These are phyloP conservation scores for Trichoderma asperelloides DNA, from an alignment of 495 filamentous ascomycete species.

Conservation along the genomic window DNA sequence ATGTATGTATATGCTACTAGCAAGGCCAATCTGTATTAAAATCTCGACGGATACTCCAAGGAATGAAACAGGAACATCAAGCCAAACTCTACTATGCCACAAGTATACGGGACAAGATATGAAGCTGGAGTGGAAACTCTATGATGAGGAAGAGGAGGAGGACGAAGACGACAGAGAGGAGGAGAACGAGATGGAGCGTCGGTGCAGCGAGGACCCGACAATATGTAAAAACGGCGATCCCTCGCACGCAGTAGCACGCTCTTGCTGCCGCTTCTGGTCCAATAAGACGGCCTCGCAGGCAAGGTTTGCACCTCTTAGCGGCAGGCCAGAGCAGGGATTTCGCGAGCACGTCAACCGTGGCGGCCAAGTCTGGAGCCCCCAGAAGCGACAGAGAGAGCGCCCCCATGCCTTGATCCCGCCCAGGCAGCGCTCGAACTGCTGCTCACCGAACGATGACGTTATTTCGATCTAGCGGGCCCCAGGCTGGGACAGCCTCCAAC, in stretches of 20 bases:
- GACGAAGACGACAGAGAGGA: not conserved
- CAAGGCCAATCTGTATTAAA: not conserved
- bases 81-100: not conserved
- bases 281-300: not conserved
- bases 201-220: not conserved
- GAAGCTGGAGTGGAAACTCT: too few relatives aligned
- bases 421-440: not conserved
- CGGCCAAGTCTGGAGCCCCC: not conserved
- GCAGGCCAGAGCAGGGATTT: not conserved
- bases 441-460: not conserved
- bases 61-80: not conserved
- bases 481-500: not conserved
- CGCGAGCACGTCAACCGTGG: constrained; percentile 6
- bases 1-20: too few relatives aligned
- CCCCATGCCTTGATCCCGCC: not conserved
- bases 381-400: not conserved
- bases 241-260: not conserved
- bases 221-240: not conserved
- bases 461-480: constrained; percentile 5
- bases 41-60: not conserved
- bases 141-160: not conserved
- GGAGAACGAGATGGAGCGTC: not conserved
- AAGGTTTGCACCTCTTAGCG: not conserved
- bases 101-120: too few relatives aligned
- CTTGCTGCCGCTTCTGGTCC: not conserved